Percentiles rank a stretch among this genome's conserved stretches.
Evolutionary conservation across 2,329 filamentous ascomycete genomes (phyloP).

Genomic region (Colletotrichum plurivorum): DNA sequence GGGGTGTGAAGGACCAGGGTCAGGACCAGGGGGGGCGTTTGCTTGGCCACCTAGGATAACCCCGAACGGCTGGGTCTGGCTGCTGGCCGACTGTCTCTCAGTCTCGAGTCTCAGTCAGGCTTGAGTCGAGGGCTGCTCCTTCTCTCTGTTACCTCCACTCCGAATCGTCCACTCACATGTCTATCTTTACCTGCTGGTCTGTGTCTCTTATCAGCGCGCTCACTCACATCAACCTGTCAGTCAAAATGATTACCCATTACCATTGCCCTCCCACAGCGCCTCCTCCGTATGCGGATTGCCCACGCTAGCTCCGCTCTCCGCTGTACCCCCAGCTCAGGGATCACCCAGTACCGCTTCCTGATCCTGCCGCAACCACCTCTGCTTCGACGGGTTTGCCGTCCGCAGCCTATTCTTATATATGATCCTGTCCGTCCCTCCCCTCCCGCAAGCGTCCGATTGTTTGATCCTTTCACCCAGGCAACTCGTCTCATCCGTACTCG

Average conservation of each 20-base stretch:
- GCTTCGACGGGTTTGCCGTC: conserved; percentile 6
- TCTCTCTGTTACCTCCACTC: conserved; percentile 27
- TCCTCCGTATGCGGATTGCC: conserved; percentile 40
- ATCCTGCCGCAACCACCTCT: conserved; percentile 30
- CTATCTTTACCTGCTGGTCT: conserved; percentile 31
- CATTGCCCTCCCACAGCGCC: conserved; percentile 34
- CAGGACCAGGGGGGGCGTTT: neutral
- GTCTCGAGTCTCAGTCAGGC: conserved; percentile 8
- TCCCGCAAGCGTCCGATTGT: neutral
- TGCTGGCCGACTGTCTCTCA: neutral
- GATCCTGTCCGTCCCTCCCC: conserved; percentile 27
- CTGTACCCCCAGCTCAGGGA: conserved; percentile 26
- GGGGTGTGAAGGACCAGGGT: no score
- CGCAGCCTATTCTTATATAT: conserved; percentile 31
- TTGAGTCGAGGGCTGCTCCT: conserved; percentile 3
- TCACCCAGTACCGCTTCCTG: conserved; percentile 34
- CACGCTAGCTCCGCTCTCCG: conserved; percentile 35
- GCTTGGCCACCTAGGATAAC: conserved; percentile 25
- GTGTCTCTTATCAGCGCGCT: conserved; percentile 39
- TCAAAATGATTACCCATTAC: conserved; percentile 38
- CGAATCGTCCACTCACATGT: conserved; percentile 39
- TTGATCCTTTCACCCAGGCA: conserved; percentile 19
- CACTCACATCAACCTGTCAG: conserved; percentile 34
- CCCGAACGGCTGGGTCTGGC: conserved; percentile 27
- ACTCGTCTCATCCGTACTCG: conserved; percentile 34